These are phyloP conservation scores for Yarrowia alimentaria DNA, from an alignment of 805 yeast genomes.

Conservation along the genomic window DNA sequence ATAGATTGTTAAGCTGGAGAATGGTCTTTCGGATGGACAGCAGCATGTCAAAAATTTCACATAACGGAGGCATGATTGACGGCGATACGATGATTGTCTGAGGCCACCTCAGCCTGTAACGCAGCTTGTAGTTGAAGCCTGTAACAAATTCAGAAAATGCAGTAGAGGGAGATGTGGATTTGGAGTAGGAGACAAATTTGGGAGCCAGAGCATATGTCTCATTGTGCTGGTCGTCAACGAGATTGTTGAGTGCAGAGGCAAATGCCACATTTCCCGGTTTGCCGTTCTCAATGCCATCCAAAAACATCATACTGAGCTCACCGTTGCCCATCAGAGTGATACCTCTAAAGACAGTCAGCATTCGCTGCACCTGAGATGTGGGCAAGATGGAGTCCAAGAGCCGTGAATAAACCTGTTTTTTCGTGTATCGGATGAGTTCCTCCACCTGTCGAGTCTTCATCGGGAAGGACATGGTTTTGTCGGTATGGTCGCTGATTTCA, in stretches of 20 bases:
- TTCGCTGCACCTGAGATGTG: neutral
- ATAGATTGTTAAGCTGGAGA: constrained; percentile 15
- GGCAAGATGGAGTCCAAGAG: constrained; percentile 6
- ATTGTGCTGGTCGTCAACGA: constrained; percentile 13
- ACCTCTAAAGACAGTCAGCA: neutral
- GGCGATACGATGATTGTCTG: constrained; percentile 30
- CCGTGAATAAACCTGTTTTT: constrained; percentile 2
- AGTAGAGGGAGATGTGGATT: constrained; percentile 2
- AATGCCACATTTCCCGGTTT: constrained; percentile 1
- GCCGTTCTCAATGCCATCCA: constrained; percentile 4
- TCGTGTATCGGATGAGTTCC: constrained; percentile 1
- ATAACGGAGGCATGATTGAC: constrained; percentile 27
- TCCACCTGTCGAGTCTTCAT: constrained; percentile 1
- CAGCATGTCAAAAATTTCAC: constrained; percentile 28
- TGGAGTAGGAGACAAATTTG: neutral
- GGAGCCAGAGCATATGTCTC: neutral
- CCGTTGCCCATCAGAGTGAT: constrained; percentile 16
- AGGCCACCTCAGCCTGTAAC: constrained; percentile 33
- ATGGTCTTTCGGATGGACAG: constrained; percentile 7
- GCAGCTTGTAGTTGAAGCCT: constrained; percentile 29
- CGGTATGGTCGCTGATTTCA: neutral
- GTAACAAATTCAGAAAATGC: constrained; percentile 32
- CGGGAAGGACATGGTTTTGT: constrained; percentile 5
- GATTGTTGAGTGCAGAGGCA: constrained; percentile 4
- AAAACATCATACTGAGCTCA: constrained; percentile 16